Percentiles rank a stretch among this genome's conserved stretches.
Conservation (phyloP, 2,329 filamentous ascomycete genomes). For the Stachybotrys chartarum region DNA sequence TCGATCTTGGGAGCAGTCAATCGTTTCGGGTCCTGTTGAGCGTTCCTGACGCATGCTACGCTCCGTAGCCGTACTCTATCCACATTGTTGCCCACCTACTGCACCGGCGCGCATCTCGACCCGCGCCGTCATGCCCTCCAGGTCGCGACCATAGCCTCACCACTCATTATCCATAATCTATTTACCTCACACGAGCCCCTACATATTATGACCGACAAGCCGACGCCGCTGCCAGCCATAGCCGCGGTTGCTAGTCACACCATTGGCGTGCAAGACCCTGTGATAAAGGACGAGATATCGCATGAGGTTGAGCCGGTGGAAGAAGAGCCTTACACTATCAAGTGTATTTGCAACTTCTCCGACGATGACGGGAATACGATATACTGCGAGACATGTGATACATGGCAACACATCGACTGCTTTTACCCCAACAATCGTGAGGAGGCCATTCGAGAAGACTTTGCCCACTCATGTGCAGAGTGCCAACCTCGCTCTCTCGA, state of each 20-base stretch:
- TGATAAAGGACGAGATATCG: slow-evolving; percentile 32
- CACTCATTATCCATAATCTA: not conserved
- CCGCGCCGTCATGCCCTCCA: slow-evolving; percentile 54
- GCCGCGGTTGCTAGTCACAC: slow-evolving; percentile 48
- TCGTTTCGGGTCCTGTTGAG: slow-evolving; percentile 2
- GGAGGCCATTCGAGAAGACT: slow-evolving; percentile 63
- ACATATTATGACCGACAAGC: slow-evolving; percentile 59
- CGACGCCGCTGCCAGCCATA: slow-evolving; percentile 45
- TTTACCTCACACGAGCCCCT: slow-evolving; percentile 25
- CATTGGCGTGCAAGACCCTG: slow-evolving; percentile 27
- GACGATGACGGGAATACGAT: slow-evolving; percentile 98
- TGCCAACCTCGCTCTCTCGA: slow-evolving; percentile 77
- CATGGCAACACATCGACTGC: slow-evolving; percentile 97
- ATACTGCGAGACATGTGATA: slow-evolving; percentile 90
- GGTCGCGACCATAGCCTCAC: slow-evolving; percentile 41
- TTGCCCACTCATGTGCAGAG: slow-evolving; percentile 80
- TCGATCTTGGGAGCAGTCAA: slow-evolving; percentile 11
- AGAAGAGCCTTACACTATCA: slow-evolving; percentile 88
- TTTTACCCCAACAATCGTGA: slow-evolving; percentile 75
- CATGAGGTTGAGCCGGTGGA: slow-evolving; percentile 47
- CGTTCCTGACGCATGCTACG: not conserved
- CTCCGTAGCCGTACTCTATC: not conserved
- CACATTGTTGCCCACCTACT: slow-evolving; percentile 9
- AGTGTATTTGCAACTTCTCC: slow-evolving; percentile 89
- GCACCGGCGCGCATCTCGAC: slow-evolving; percentile 31